Base-by-base conservation (phyloP, 106 monocot genomes). In the Dioscorea dumetorum region DNA sequence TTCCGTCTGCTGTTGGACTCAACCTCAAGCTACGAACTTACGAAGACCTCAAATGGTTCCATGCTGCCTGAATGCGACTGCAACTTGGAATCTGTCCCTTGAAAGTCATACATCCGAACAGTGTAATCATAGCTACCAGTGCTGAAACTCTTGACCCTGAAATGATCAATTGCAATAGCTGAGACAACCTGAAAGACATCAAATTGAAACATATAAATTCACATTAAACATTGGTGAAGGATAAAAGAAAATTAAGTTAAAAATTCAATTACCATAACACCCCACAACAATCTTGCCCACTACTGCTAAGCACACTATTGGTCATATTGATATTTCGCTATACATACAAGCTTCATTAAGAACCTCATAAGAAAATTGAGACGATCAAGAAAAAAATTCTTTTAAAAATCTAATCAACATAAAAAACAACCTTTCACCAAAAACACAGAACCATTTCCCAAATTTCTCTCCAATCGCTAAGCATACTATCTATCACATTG, bases 51-150 rank as follows among this genome's bases (percentile, higher is more conserved):
- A 74, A 62, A 87, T 22, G 97, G 97, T 69, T 99, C 97, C 31
- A 99, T n/a, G 57, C 67, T 99, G 92, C 62, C 97, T 86, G 66
- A 99, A 99, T 10, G n/a, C n/a, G 97, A 99, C 53, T 99, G 93
- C 70, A 99, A 67, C 79, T 86, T 92, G 14, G 97, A 90, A 31
- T 73, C 87, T 93, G 93, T 99, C 50, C 97, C 97, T 83, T 99
- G 92, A 58, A 99, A 99, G 59, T 99, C 97, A 75, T 92, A 99
- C 93, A 99, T 93, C 21, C 97, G 84, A 57, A 99, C 87, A 13
- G 84, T 93, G 62, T 99, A 99, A 73, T 99, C 97, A 76, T 89
- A 99, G 61, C 97, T 93, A 34, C 97, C 97, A 67, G 97, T 81
- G 64, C n/a, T n/a, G 93, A 76, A 16, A 99, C 90, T 83, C 97